Evolutionary conservation across 495 filamentous ascomycete genomes (phyloP), one percentile per base, ranked within the genome.

Genomic region (Penicillium coprophilum): DNA sequence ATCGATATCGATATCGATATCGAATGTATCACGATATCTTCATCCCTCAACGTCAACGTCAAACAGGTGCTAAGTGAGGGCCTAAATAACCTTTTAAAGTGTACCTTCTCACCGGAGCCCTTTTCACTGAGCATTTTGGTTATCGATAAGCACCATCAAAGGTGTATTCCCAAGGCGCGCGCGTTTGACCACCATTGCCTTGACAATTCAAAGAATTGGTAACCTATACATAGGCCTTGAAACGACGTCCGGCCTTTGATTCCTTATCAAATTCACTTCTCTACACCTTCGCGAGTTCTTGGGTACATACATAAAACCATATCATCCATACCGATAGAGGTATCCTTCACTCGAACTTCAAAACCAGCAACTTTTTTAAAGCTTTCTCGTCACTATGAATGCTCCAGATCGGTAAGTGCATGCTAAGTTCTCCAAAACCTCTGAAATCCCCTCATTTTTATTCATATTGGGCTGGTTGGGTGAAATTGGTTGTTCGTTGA

Each of bases 321-420:
- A 36, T 36, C 34, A 36, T n/a, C 34, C 2, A n/a, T 36, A 36
- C 34, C 15, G 15, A 36, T 36, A 36, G 2, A n/a, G 34, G 15
- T n/a, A 36, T 36, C 34, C 8, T 36, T 5, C 34, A 6, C 34
- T n/a, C 34, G 32, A 34, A 49, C 46, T 12, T 8, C 34, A 47
- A 34, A 49, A 30, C 19, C 5, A 12, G 6, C 4, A 2, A 7
- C 30, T 19, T 32, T 47, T 40, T 50, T 19, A 40, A 24, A 21
- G 6, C 15, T 41, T 21, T 11, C n/a, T 38, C n/a, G 34, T 38
- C 68, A 81, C 68, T 20, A 89, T 89, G 86, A 90, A 90, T 69
- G 87, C 87, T 2, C 87, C 87, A 21, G 87, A 90, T 62, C 77
- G 87, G 87, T 79, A 68, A 67, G 72, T 59, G 53, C n/a, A 21